Conservation (phyloP, 2,329 filamentous ascomycete genomes). For the Beauveria asiatica region DNA sequence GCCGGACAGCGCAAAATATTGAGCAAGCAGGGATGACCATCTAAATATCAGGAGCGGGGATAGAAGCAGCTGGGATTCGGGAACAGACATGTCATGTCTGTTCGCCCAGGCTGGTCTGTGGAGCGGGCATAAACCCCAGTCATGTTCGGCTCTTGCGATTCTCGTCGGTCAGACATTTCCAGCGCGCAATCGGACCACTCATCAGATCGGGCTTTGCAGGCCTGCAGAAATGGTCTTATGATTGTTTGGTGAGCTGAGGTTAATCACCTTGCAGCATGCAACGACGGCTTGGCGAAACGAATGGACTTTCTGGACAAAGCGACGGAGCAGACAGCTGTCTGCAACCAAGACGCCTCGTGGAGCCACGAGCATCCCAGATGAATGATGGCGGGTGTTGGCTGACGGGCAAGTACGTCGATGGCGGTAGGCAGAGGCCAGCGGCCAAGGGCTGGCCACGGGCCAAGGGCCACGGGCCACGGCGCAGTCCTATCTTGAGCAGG, state of each 20-base stretch:
- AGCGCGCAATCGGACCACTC: background rate
- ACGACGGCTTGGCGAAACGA: background rate
- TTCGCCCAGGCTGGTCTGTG: background rate
- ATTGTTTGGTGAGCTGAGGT: background rate
- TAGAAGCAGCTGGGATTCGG: background rate
- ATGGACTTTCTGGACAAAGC: background rate
- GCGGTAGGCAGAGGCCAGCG: background rate
- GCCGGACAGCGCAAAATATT: background rate
- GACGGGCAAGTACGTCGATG: background rate
- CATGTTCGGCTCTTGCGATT: background rate
- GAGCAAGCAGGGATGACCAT: background rate
- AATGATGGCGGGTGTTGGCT: background rate
- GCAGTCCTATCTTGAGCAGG: background rate
- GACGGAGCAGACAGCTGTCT: background rate
- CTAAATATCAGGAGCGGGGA: conserved; percentile 4
- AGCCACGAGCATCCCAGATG: background rate
- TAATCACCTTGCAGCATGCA: background rate
- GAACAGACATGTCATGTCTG: background rate
- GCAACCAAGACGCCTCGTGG: background rate
- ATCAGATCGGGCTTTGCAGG: background rate
- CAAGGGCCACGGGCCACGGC: background rate
- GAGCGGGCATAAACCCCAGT: background rate
- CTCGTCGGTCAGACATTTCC: background rate
- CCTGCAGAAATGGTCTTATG: conserved; percentile 5
- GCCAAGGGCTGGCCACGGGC: background rate